phyloP scores from a whole-genome alignment of 208 protist genomes.

The Leishmania major region DNA sequence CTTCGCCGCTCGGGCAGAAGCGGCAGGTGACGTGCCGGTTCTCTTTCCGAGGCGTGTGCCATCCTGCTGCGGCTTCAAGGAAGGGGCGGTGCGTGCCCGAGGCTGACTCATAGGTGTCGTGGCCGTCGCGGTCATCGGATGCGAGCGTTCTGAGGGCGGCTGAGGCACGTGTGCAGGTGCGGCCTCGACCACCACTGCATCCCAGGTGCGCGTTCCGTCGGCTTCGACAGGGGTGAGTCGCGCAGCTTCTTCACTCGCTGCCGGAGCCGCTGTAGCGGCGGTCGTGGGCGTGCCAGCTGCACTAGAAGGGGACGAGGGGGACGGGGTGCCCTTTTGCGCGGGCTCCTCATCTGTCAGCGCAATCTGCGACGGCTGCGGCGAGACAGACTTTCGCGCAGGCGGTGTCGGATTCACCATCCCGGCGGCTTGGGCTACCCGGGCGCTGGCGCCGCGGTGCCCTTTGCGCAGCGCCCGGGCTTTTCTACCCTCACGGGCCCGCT shows the following conservation, averaged over 20 bases:
- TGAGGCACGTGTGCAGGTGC: neutral
- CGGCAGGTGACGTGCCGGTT: neutral
- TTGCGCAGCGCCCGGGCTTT: constrained; percentile 16
- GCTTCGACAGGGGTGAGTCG: neutral
- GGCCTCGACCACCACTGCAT: neutral
- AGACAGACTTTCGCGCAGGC: neutral
- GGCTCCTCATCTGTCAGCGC: neutral
- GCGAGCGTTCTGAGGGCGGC: neutral
- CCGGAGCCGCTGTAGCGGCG: neutral
- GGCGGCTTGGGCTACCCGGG: neutral
- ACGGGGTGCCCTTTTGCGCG: neutral
- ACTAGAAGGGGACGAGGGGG: neutral
- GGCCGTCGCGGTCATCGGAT: neutral
- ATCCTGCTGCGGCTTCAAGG: neutral
- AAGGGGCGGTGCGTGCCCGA: neutral
- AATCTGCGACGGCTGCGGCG: neutral
- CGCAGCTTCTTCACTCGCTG: neutral
- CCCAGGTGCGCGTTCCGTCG: neutral
- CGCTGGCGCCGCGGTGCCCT: constrained; percentile 1
- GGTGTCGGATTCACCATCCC: neutral
- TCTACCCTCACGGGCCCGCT: constrained; percentile 29
- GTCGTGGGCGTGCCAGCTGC: neutral
- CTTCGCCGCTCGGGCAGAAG: neutral
- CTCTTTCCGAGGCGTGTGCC: neutral
- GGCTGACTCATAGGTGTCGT: neutral